A percentile compares a stretch with the other conserved stretches of the same genome.
Evolutionary conservation across 768 basidiomycete genomes (phyloP).

Genomic region (Boletus rubroflammeus): DNA sequence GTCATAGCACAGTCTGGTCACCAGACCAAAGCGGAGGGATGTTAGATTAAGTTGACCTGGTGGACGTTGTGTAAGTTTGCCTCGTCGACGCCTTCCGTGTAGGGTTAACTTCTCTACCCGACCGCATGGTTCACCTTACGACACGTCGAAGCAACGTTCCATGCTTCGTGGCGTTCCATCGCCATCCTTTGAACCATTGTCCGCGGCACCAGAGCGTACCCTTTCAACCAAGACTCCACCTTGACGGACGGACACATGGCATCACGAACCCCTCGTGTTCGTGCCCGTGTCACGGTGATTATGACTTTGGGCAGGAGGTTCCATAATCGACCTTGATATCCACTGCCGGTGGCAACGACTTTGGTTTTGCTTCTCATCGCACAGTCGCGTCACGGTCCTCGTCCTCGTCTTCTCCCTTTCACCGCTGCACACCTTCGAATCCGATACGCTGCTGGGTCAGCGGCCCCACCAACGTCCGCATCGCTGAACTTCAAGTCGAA

Average conservation of each 20-base stretch:
- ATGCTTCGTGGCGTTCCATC: conserved; percentile 9
- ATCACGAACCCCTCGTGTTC: conserved; percentile 9
- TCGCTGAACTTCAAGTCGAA: background rate
- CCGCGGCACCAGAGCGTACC: conserved; percentile 6
- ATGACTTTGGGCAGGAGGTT: background rate
- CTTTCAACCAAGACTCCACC: conserved; percentile 6
- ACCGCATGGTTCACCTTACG: background rate
- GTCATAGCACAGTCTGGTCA: background rate
- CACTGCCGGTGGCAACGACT: background rate
- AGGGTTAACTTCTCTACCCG: background rate
- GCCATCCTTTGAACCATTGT: background rate
- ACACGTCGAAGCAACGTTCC: background rate
- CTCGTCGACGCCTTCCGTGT: background rate
- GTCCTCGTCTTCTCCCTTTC: background rate
- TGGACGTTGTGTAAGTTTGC: background rate
- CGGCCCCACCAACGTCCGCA: background rate
- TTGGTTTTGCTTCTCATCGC: background rate
- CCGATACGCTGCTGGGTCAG: background rate
- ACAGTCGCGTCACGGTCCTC: background rate
- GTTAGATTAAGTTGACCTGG: background rate
- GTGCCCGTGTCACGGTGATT: conserved; percentile 1
- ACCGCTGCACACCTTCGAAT: background rate
- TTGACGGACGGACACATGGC: background rate
- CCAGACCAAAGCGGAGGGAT: background rate
- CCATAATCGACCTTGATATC: background rate